Conservation (phyloP, 129 eudicot genomes). For the Chrysanthemum lavandulifolium region DNA sequence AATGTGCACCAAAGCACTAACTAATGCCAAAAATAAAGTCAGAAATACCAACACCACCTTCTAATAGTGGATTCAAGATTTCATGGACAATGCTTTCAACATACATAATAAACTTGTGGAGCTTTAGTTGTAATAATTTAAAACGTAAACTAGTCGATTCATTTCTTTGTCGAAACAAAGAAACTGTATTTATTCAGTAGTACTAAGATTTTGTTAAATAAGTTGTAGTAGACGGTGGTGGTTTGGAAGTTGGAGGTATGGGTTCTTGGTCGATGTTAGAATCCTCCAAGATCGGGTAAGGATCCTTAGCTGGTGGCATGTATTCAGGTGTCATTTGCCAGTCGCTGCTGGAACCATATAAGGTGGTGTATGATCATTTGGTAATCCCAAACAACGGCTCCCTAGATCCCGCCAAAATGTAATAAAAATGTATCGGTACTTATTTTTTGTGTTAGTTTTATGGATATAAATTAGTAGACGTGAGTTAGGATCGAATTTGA, state of each 20-base stretch:
- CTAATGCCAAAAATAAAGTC: too few relatives aligned
- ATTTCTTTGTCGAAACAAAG: background rate
- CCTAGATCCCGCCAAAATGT: slow-evolving; percentile 43
- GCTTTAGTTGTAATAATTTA: too few relatives aligned
- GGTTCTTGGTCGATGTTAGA: slow-evolving; percentile 60
- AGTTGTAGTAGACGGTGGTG: slow-evolving; percentile 32
- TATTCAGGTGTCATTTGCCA: slow-evolving; percentile 33
- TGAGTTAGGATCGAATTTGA: too few relatives aligned
- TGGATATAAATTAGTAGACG: too few relatives aligned
- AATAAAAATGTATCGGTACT: too few relatives aligned
- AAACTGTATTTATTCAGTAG: slow-evolving; percentile 14
- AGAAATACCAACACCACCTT: too few relatives aligned
- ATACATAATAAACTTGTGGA: background rate
- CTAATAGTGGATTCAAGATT: too few relatives aligned
- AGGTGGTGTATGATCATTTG: slow-evolving; percentile 36
- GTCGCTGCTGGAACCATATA: slow-evolving; percentile 52
- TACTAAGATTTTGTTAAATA: background rate
- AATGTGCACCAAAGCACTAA: too few relatives aligned
- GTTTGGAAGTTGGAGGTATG: slow-evolving; percentile 44
- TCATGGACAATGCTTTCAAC: too few relatives aligned
- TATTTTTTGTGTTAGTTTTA: too few relatives aligned
- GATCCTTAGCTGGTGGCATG: slow-evolving; percentile 77
- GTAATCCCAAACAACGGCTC: slow-evolving; percentile 56
- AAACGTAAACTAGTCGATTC: too few relatives aligned
- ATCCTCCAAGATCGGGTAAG: slow-evolving; percentile 53